Base-by-base conservation (phyloP, 192 early-diverging fungal species). In the Helicostylum pulchrum region DNA sequence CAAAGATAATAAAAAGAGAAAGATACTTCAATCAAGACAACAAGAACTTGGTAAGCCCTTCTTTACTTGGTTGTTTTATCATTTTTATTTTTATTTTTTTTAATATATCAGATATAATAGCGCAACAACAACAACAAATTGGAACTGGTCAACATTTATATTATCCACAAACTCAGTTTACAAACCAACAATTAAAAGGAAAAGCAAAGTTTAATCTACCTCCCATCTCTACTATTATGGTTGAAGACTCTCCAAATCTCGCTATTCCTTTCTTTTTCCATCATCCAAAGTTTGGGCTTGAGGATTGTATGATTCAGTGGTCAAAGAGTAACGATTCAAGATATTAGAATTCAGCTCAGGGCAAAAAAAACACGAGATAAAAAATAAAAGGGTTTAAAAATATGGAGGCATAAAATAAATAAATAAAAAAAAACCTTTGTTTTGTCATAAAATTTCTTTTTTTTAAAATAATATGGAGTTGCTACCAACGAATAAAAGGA, bases 1-100 rank as follows among this genome's bases (percentile, higher is more conserved):
- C 21, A 59, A 59, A 11, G 57, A 59, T 59, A 59, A 59, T 6
- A 44, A 59, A 19, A 59, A 59, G 5, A 59, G 21, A 30, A 59
- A 45, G 39, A 14, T 59, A 36, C 8, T 59, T 26, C 20, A 45
- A 45, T 4, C 8, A 19, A 26, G 46, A 48, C 46, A 17, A 12
- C 8, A 48, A 12, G 4, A 48, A 15, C 12, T 48, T 17, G 12
- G 46, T 48, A 48, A 19, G 46, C 14, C 14, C 4, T 19, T 12
- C 44, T 12, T 45, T 45, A 15, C 1, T 12, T 45, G 4, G 10
- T 45, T 45, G 1, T 26, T 39, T 39, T 39, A 39, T 39, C 36
- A 39, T 6, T 39, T 36, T 7, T 36, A 5, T 36, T 3, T 36
- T 36, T 36, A n/a, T n/a, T n/a, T n/a, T 26, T 26, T 26, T 26